Evolutionary conservation across 1,284 basidiomycete genomes (phyloP).

Genomic region (Ceratobasidium sp.): DNA sequence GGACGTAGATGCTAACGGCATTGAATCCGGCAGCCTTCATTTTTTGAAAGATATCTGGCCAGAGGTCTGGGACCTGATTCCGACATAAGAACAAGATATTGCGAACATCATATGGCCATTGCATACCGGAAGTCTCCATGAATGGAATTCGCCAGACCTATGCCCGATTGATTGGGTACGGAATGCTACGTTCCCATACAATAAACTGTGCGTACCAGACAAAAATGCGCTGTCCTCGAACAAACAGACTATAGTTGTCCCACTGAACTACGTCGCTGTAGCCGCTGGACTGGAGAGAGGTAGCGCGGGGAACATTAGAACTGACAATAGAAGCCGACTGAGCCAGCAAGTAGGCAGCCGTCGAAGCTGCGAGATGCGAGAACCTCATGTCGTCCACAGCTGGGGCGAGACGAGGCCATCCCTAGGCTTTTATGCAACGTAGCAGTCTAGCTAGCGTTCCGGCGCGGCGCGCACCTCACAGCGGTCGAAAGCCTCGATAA

Average conservation of each 20-base stretch:
- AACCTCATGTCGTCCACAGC: conserved; percentile 20
- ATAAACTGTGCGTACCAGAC: conserved; percentile 52
- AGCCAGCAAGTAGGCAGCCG: conserved; percentile 10
- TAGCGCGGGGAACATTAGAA: conserved; percentile 6
- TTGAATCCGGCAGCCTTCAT: conserved; percentile 83
- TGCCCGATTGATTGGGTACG: background rate
- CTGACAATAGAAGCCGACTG: background rate
- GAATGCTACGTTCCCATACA: background rate
- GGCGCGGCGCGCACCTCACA: conserved; percentile 12
- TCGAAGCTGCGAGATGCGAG: conserved; percentile 19
- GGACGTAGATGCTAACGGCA: conserved; percentile 73
- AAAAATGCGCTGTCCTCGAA: conserved; percentile 67
- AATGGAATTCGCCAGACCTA: conserved; percentile 76
- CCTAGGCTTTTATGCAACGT: conserved; percentile 27
- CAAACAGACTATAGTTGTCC: conserved; percentile 67
- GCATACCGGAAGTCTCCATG: conserved; percentile 73
- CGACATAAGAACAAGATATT: conserved; percentile 1
- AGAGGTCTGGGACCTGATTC: conserved; percentile 69
- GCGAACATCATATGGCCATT: background rate
- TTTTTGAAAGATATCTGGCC: conserved; percentile 85
- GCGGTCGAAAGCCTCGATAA: conserved; percentile 27
- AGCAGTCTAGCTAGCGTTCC: background rate
- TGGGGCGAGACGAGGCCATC: background rate
- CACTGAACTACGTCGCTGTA: conserved; percentile 59
- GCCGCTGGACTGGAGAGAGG: conserved; percentile 11